phyloP scores from a whole-genome alignment of 495 filamentous ascomycete species.

The Talaromyces ruber region DNA sequence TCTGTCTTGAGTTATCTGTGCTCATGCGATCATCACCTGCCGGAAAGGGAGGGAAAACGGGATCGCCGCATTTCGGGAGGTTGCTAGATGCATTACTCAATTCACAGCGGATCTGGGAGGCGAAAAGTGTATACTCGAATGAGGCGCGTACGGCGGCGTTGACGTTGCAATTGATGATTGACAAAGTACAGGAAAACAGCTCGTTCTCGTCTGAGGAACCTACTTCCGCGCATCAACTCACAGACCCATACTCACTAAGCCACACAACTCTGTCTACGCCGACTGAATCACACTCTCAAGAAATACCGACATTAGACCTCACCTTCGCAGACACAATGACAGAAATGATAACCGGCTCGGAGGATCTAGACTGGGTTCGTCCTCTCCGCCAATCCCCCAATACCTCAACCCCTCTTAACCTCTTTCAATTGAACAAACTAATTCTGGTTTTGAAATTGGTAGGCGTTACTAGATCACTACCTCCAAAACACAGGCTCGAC shows the following conservation, averaged over 20 bases:
- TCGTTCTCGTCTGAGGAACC: not conserved
- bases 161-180: constrained; percentile 16
- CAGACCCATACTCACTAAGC: not conserved
- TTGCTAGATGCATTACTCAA: constrained; percentile 20
- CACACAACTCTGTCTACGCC: not conserved
- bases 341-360: constrained; percentile 22
- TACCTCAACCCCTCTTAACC: not conserved
- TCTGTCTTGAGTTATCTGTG: constrained; percentile 36
- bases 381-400: not conserved
- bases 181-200: constrained; percentile 10
- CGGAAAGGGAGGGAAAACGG: not conserved
- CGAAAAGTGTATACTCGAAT: constrained; percentile 3
- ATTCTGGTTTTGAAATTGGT: too few species aligned
- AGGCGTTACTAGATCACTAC: not conserved
- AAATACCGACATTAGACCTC: constrained; percentile 4
- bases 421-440: not conserved
- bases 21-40: constrained; percentile 3
- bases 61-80: not conserved
- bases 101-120: constrained; percentile 24
- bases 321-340: constrained; percentile 19
- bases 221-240: not conserved
- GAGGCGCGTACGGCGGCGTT: constrained; percentile 12
- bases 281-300: not conserved
- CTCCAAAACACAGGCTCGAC: not conserved
- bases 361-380: constrained; percentile 30